Evolutionary conservation across 2,329 filamentous ascomycete species (phyloP), one percentile per base, ranked within the genome.

Genomic region (Ophiostoma novo-ulmi): DNA sequence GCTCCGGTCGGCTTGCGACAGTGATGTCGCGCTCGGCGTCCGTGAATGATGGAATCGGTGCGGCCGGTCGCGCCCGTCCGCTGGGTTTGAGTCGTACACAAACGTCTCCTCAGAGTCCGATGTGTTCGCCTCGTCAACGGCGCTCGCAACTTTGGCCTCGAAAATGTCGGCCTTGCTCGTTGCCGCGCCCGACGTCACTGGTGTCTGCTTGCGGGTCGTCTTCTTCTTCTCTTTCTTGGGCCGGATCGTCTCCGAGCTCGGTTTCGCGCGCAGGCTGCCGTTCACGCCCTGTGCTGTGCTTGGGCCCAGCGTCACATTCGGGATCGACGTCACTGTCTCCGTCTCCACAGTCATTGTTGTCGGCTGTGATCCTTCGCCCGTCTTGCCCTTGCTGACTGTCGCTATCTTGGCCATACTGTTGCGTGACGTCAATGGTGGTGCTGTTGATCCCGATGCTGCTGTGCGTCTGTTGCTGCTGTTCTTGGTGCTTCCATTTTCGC

Each of bases 21-120:
- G 89, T 6, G 94, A 98, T 4, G 94, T 96, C 63, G 93, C 91
- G 79, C 94, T 98, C 7, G 95, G 95, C 1, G 95, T 99, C 73
- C 95, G 88, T 26, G 94, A 98, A 80, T 98, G 94, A 79, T 75
- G 74, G 71, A 76, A 94, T 93, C 73, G 87, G 73, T 88, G 87
- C n/a, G 86, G 86, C 58, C 88, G 83, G 70, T 89, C 87, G 67
- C 82, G 83, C 68, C 78, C 80, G 74, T 91, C 88, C 69, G 92
- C 91, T 11, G 94, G 95, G 77, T 99, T 99, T 36, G 95, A 98
- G 80, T 99, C 95, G 81, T 99, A 99, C 20, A 99, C 95, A 79
- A 98, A 99, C 0, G 95, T 98, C 80, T 98, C 95, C 77, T 97
- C 95, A 1, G 94, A 98, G 79, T 99, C 95, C 7, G 94, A 97